Evolutionary conservation across 176 grass and related monocot species (phyloP).

Genomic region (Thalia dealbata): DNA sequence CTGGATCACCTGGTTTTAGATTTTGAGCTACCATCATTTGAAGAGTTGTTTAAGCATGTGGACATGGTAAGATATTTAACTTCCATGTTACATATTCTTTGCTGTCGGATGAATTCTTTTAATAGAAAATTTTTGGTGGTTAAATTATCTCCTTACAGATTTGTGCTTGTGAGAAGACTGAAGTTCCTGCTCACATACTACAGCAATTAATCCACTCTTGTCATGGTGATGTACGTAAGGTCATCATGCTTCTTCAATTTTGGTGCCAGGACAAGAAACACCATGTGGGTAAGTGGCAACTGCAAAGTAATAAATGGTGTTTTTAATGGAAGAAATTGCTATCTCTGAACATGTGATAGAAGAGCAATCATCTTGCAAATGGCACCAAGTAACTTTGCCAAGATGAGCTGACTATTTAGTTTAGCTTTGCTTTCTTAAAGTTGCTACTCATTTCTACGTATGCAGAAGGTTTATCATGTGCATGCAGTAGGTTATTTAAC

Average conservation of each 20-base stretch:
- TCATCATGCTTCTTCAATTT: constrained; percentile 76
- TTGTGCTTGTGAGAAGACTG: constrained; percentile 55
- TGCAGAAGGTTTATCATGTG: not conserved
- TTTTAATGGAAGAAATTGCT: not conserved
- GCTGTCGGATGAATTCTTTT: not conserved
- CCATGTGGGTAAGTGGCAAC: constrained; percentile 27
- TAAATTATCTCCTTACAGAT: constrained; percentile 41
- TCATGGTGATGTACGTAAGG: constrained; percentile 75
- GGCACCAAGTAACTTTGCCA: not conserved
- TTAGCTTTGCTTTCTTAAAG: not conserved
- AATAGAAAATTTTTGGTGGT: constrained; percentile 20
- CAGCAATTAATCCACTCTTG: constrained; percentile 50
- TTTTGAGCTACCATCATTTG: constrained; percentile 60
- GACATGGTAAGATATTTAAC: constrained; percentile 42
- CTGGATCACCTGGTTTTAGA: constrained; percentile 62
- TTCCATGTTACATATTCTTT: not conserved
- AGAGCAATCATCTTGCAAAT: not conserved
- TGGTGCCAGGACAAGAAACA: constrained; percentile 68
- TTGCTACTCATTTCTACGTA: not conserved
- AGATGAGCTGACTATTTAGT: not conserved
- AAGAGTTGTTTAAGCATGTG: constrained; percentile 67
- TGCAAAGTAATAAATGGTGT: not conserved
- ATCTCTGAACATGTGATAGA: not conserved
- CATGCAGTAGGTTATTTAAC: not conserved
- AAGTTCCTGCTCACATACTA: constrained; percentile 40